Percentiles rank a stretch among this genome's conserved stretches.
Conservation (phyloP, 345 rosid genomes). For the Linum tenue region DNA sequence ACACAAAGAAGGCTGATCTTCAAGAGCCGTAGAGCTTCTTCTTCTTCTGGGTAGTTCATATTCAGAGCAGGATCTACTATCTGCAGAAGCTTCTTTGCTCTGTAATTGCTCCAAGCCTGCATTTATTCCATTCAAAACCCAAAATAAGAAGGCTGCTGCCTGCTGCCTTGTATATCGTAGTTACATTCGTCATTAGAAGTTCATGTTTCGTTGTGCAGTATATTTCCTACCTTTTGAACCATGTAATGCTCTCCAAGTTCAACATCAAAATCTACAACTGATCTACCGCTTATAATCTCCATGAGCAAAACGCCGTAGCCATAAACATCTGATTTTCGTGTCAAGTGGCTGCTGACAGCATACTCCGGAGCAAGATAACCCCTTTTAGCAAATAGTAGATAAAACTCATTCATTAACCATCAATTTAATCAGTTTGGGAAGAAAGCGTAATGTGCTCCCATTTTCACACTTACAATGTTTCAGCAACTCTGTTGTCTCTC, state of each 20-base stretch:
- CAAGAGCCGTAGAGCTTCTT: slow-evolving; percentile 36
- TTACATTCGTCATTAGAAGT: neutral
- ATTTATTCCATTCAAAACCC: neutral
- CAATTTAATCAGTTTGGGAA: neutral
- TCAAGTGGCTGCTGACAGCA: slow-evolving; percentile 38
- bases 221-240: slow-evolving; percentile 38
- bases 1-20: slow-evolving; percentile 49
- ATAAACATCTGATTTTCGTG: slow-evolving; percentile 51
- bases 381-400: slow-evolving; percentile 18
- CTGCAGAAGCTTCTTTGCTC: slow-evolving; percentile 14
- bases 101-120: slow-evolving; percentile 52
- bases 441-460: neutral
- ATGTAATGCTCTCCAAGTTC: slow-evolving; percentile 43
- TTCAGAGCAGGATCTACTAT: slow-evolving; percentile 37
- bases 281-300: slow-evolving; percentile 43
- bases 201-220: no score
- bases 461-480: slow-evolving; percentile 37
- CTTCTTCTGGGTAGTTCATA: slow-evolving; percentile 32
- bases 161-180: neutral
- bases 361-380: slow-evolving; percentile 61
- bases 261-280: slow-evolving; percentile 30
- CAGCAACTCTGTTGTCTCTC: slow-evolving; percentile 37
- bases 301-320: slow-evolving; percentile 48
- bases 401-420: slow-evolving; percentile 17
- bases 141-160: neutral